phyloP scores from a whole-genome alignment of 169 alveolate species.

The Cyclospora cayetanensis region DNA sequence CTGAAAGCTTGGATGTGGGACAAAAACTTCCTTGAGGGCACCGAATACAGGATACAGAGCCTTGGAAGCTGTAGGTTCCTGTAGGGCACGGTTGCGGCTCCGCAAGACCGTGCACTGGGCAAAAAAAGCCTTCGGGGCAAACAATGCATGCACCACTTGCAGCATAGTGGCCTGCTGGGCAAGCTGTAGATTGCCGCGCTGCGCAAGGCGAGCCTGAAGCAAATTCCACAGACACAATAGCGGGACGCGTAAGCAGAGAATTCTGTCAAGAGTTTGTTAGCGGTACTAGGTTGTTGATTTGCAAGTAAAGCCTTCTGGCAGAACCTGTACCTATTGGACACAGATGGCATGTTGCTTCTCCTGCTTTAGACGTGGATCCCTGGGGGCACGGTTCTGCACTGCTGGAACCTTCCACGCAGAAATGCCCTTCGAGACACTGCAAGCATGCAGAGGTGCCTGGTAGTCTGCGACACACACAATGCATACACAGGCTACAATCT shows the following conservation, averaged over 20 bases:
- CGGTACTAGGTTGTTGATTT: no score
- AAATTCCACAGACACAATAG: no score
- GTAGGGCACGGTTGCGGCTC: slow-evolving; percentile 22
- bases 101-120: background rate
- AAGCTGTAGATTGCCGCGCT: background rate
- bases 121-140: slow-evolving; percentile 13
- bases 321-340: slow-evolving; percentile 10
- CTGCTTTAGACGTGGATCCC: slow-evolving; percentile 7
- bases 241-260: no score
- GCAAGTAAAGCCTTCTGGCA: no score
- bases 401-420: background rate
- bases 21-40: slow-evolving; percentile 33
- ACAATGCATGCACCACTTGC: background rate
- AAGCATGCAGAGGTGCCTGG: slow-evolving; percentile 39
- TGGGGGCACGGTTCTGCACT: slow-evolving; percentile 20
- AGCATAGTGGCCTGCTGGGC: background rate
- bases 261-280: no score
- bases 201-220: background rate
- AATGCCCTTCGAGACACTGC: slow-evolving; percentile 35
- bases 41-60: background rate
- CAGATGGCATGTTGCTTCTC: background rate
- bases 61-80: slow-evolving; percentile 17
- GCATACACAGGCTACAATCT: background rate
- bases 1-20: slow-evolving; percentile 21
- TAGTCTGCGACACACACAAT: background rate